phyloP scores from a whole-genome alignment of 2,329 filamentous ascomycete genomes.

The Arthroderma sp. region DNA sequence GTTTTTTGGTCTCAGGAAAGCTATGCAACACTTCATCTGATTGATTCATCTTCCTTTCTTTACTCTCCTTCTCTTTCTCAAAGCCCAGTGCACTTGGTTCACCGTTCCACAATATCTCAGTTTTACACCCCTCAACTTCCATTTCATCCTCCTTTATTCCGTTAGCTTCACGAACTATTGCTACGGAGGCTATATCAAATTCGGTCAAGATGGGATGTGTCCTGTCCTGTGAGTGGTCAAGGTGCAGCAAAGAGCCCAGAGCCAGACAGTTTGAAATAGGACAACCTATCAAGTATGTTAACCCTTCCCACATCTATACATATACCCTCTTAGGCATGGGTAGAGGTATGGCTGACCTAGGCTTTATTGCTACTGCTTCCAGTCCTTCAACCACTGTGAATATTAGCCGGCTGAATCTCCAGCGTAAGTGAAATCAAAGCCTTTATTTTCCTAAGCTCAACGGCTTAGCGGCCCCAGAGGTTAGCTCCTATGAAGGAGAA shows the following conservation, averaged over 20 bases:
- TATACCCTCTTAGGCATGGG: not conserved
- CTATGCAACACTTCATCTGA: slow-evolving; percentile 2
- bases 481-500: too few relatives aligned
- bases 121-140: not conserved
- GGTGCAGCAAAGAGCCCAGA: not conserved
- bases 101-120: not conserved
- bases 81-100: not conserved
- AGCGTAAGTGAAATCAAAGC: slow-evolving; percentile 5
- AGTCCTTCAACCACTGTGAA: slow-evolving; percentile 4
- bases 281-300: not conserved
- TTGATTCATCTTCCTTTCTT: not conserved
- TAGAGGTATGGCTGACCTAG: not conserved
- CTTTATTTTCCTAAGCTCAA: not conserved
- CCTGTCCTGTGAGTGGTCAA: slow-evolving; percentile 1
- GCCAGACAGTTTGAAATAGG: slow-evolving; percentile 1
- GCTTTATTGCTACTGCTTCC: not conserved
- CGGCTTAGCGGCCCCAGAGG: too few relatives aligned
- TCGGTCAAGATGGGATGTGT: not conserved
- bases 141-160: not conserved
- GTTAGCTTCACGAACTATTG: too few relatives aligned
- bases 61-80: not conserved
- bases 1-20: not conserved
- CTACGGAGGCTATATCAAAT: too few relatives aligned
- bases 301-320: not conserved
- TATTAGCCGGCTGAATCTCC: slow-evolving; percentile 1